A percentile compares a stretch with the other conserved stretches of the same genome.
Evolutionary conservation across 768 basidiomycete genomes (phyloP).

Genomic region (Leccinum variicolor): DNA sequence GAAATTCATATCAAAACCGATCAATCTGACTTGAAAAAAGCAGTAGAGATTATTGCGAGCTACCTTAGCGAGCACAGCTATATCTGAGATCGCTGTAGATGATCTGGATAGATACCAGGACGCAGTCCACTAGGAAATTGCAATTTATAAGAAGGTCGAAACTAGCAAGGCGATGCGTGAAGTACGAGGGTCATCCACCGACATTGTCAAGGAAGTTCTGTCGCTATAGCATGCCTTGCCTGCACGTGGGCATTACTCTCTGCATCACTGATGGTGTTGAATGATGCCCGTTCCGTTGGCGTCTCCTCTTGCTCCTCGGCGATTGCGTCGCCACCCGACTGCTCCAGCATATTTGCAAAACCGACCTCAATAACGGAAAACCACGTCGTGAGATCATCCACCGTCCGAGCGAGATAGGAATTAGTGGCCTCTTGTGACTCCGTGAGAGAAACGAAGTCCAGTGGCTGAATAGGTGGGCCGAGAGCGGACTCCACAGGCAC

Average conservation of each 20-base stretch:
- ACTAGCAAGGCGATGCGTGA: slow-evolving; percentile 12
- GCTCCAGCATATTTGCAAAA: slow-evolving; percentile 62
- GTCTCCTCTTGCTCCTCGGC: slow-evolving; percentile 61
- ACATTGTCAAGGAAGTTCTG: slow-evolving; percentile 20
- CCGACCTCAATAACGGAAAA: slow-evolving; percentile 71
- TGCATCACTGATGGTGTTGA: slow-evolving; percentile 5
- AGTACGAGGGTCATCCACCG: not conserved
- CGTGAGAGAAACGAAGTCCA: slow-evolving; percentile 64
- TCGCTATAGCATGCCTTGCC: slow-evolving; percentile 7
- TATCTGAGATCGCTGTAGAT: slow-evolving; percentile 36
- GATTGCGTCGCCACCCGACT: slow-evolving; percentile 48
- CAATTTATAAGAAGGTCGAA: slow-evolving; percentile 9
- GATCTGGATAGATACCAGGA: slow-evolving; percentile 11
- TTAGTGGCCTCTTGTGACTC: slow-evolving; percentile 58
- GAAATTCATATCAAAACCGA: slow-evolving; percentile 93
- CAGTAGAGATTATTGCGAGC: slow-evolving; percentile 72
- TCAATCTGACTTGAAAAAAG: slow-evolving; percentile 70
- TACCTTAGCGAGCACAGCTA: slow-evolving; percentile 73
- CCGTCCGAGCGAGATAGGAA: slow-evolving; percentile 64
- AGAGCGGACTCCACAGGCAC: slow-evolving; percentile 27
- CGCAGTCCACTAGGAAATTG: slow-evolving; percentile 11
- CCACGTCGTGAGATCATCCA: slow-evolving; percentile 77
- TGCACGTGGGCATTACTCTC: slow-evolving; percentile 8
- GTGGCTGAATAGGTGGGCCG: slow-evolving; percentile 53
- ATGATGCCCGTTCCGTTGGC: slow-evolving; percentile 20